Conservation (phyloP, 108 stramenopile species). For the Parietichytrium sp. region DNA sequence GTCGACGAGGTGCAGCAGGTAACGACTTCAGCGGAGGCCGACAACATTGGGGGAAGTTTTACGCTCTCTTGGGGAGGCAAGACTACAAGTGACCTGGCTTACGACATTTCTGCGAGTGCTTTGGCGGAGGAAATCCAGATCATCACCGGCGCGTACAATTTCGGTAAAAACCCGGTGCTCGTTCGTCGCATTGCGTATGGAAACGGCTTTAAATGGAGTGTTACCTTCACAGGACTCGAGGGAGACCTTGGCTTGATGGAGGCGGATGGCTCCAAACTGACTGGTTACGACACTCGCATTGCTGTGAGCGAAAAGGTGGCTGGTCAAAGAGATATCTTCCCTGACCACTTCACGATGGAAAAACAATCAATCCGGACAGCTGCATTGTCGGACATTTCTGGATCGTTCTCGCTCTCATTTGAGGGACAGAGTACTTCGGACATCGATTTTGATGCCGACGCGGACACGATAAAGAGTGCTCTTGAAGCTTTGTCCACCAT, state of each 20-base stretch:
- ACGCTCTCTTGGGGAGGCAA: conserved; percentile 71
- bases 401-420: conserved; percentile 70
- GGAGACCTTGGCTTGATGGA: conserved; percentile 73
- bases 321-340: conserved; percentile 72
- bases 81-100: conserved; percentile 49
- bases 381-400: conserved; percentile 52
- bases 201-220: conserved; percentile 74
- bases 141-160: conserved; percentile 43
- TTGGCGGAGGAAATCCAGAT: conserved; percentile 55
- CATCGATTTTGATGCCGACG: conserved; percentile 62
- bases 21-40: conserved; percentile 57
- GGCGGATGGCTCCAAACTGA: conserved; percentile 61
- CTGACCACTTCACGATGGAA: conserved; percentile 75
- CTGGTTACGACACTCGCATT: conserved; percentile 66
- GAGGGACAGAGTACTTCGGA: conserved; percentile 65
- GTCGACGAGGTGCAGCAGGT: conserved; percentile 73
- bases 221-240: conserved; percentile 63
- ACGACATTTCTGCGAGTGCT: conserved; percentile 55
- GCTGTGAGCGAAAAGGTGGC: conserved; percentile 57
- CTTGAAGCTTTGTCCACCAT: conserved; percentile 72
- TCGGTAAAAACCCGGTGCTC: conserved; percentile 53
- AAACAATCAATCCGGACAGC: conserved; percentile 62
- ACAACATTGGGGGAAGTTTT: conserved; percentile 68
- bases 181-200: conserved; percentile 56
- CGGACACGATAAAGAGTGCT: conserved; percentile 61